phyloP scores from a whole-genome alignment of 2,329 filamentous ascomycete genomes.

The Xylariaceae sp. region DNA sequence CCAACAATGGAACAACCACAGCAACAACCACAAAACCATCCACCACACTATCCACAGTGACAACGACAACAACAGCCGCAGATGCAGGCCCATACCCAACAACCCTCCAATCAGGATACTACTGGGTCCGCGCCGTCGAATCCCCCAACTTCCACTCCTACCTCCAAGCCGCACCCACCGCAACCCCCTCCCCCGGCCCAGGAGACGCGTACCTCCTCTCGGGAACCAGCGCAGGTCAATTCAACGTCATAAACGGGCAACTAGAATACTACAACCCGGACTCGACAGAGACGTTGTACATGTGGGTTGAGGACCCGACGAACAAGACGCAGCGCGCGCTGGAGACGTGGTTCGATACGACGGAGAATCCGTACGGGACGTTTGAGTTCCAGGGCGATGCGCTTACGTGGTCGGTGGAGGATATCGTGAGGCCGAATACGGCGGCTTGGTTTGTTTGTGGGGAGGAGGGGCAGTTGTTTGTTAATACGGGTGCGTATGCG shows the following conservation, averaged over 20 bases:
- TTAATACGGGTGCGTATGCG: slow-evolving; percentile 55
- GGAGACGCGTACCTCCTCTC: slow-evolving; percentile 17
- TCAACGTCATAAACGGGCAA: slow-evolving; percentile 51
- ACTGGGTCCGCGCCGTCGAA: slow-evolving; percentile 20
- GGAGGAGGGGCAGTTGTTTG: slow-evolving; percentile 44
- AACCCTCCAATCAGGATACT: slow-evolving; percentile 19
- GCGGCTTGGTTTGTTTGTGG: slow-evolving; percentile 56
- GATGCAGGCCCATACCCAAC: slow-evolving; percentile 18
- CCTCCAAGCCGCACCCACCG: slow-evolving; percentile 19
- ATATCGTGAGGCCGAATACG: slow-evolving; percentile 47
- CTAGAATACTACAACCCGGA: slow-evolving; percentile 44
- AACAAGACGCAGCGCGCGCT: slow-evolving; percentile 45
- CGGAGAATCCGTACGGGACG: slow-evolving; percentile 49
- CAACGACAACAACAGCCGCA: slow-evolving; percentile 6
- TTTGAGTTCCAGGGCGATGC: slow-evolving; percentile 56
- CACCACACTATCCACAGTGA: slow-evolving; percentile 10
- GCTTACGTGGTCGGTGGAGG: slow-evolving; percentile 47
- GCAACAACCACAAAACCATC: slow-evolving; percentile 7
- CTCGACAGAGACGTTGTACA: slow-evolving; percentile 35
- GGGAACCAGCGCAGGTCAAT: slow-evolving; percentile 45
- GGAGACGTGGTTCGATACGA: slow-evolving; percentile 45
- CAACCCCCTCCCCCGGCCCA: slow-evolving; percentile 16
- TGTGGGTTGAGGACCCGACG: slow-evolving; percentile 43
- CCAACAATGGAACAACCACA: background rate
- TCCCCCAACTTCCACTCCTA: slow-evolving; percentile 22